Percentiles rank a stretch among this genome's conserved stretches.
Evolutionary conservation across 2,329 filamentous ascomycete genomes (phyloP).

Genomic region (Arthrobotrys conoides): DNA sequence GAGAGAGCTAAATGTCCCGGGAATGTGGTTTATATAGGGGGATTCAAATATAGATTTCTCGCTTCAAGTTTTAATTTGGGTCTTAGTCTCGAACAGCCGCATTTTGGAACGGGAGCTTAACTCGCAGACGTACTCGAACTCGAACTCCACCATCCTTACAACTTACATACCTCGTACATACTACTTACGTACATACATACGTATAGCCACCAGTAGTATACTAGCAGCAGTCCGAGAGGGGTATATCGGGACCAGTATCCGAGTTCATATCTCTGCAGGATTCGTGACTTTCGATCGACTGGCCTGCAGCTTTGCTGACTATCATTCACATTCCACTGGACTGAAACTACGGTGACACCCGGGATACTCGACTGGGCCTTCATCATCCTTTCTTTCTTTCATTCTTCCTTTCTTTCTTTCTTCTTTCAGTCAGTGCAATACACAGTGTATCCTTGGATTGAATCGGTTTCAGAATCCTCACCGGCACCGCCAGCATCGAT

Average conservation of each 20-base stretch:
- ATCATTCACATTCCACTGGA: not conserved
- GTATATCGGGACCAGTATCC: slow-evolving; percentile 1
- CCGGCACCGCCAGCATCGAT: slow-evolving; percentile 17
- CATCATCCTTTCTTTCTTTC: slow-evolving; percentile 9
- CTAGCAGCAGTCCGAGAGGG: not conserved
- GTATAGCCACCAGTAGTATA: not conserved
- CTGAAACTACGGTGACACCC: not conserved
- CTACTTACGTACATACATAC: not conserved
- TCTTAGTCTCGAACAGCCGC: slow-evolving; percentile 53
- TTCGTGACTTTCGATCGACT: not conserved
- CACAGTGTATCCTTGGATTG: not conserved
- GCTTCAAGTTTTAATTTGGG: slow-evolving; percentile 48
- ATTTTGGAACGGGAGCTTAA: slow-evolving; percentile 43
- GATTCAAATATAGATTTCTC: slow-evolving; percentile 59
- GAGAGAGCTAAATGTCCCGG: slow-evolving; percentile 28
- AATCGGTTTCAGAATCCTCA: slow-evolving; percentile 45
- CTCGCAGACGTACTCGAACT: slow-evolving; percentile 29
- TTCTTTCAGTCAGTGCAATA: not conserved
- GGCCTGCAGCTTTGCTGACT: not conserved
- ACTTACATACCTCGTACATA: not conserved
- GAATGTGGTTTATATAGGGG: slow-evolving; percentile 47
- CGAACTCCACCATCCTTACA: slow-evolving; percentile 2
- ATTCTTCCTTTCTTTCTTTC: not conserved
- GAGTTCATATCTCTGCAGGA: not conserved
- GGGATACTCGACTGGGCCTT: not conserved